phyloP scores from a whole-genome alignment of 208 protist genomes.

The Novymonas esmeraldas region DNA sequence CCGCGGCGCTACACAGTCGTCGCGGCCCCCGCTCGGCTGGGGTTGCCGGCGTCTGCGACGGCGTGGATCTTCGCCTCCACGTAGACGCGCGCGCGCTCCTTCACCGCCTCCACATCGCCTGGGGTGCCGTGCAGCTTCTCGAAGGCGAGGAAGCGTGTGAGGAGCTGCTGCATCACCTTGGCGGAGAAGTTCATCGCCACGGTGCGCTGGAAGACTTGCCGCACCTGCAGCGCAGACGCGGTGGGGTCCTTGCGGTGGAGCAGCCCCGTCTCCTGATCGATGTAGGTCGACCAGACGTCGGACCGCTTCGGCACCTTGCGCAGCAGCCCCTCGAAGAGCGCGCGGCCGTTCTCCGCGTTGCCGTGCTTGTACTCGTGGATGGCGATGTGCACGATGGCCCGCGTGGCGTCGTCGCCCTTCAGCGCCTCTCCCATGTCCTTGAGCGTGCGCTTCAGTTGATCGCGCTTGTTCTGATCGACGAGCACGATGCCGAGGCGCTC shows the following conservation, averaged over 20 bases:
- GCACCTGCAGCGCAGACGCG: conserved; percentile 51
- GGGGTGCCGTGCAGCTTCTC: conserved; percentile 92
- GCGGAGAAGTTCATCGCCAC: conserved; percentile 81
- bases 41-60: conserved; percentile 34
- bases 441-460: conserved; percentile 86
- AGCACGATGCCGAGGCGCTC: conserved; percentile 80
- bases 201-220: conserved; percentile 81
- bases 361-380: conserved; percentile 87
- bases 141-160: conserved; percentile 96
- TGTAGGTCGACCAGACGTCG: conserved; percentile 90
- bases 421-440: conserved; percentile 80
- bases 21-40: not conserved
- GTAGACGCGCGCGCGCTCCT: conserved; percentile 91
- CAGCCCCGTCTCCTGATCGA: conserved; percentile 88
- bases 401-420: conserved; percentile 53
- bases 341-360: conserved; percentile 79
- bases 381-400: conserved; percentile 77
- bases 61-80: conserved; percentile 91
- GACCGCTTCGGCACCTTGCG: conserved; percentile 84
- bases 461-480: conserved; percentile 78
- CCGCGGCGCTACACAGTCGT: too few species aligned
- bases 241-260: conserved; percentile 55
- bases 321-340: conserved; percentile 91
- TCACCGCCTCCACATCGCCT: conserved; percentile 92
- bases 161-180: conserved; percentile 93